Evolutionary conservation across 306 rosid genomes (phyloP).

Genomic region (Glycyrrhiza uralensis): DNA sequence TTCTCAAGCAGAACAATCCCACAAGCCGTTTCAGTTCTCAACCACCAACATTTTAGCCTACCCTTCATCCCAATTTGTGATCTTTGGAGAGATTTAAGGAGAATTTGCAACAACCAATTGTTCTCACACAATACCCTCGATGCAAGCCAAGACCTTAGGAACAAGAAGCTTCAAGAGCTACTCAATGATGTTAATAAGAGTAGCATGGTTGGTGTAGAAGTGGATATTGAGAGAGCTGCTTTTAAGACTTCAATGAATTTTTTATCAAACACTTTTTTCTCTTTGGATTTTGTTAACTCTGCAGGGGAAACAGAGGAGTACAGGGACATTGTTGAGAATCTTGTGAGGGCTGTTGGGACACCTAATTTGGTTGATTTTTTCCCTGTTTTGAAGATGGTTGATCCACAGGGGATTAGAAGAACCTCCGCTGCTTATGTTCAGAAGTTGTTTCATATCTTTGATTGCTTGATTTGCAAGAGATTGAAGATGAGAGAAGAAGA

Average conservation of each 20-base stretch:
- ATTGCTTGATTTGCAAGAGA: slow-evolving; percentile 13
- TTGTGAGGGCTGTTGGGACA: slow-evolving; percentile 30
- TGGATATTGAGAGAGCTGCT: slow-evolving; percentile 39
- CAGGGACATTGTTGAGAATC: slow-evolving; percentile 12
- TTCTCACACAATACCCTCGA: slow-evolving; percentile 40
- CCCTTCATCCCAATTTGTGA: slow-evolving; percentile 20
- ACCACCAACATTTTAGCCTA: neutral
- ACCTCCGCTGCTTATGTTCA: neutral
- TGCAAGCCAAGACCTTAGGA: slow-evolving; percentile 20
- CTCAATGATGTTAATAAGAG: neutral
- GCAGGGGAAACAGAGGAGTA: slow-evolving; percentile 7
- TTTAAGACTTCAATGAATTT: slow-evolving; percentile 25
- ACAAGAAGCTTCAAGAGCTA: slow-evolving; percentile 35
- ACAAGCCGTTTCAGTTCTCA: neutral
- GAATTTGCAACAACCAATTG: slow-evolving; percentile 31
- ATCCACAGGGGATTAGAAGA: slow-evolving; percentile 37
- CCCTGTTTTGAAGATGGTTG: slow-evolving; percentile 33
- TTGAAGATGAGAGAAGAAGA: slow-evolving; percentile 23
- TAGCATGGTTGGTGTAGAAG: slow-evolving; percentile 6
- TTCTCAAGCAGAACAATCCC: slow-evolving; percentile 24
- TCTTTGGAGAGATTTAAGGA: slow-evolving; percentile 28
- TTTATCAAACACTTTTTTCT: slow-evolving; percentile 31
- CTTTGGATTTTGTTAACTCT: slow-evolving; percentile 34
- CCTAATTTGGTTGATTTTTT: slow-evolving; percentile 47
- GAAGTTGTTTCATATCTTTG: slow-evolving; percentile 17